These are phyloP conservation scores for Fusarium domesticum DNA, from an alignment of 2,329 filamentous ascomycete genomes.

Conservation along the genomic window DNA sequence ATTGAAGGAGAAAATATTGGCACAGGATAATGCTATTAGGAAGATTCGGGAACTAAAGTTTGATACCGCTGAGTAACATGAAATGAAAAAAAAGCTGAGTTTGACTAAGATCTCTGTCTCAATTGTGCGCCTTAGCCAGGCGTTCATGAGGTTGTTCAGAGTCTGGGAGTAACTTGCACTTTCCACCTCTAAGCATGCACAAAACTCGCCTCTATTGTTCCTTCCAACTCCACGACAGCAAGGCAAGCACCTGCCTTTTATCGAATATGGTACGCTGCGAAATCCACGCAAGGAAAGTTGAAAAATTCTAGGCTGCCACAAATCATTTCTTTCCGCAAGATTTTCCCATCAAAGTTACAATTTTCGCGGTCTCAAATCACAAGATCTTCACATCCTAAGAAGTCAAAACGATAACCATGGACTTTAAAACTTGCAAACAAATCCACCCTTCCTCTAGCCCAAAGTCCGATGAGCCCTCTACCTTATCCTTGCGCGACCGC, in stretches of 20 bases:
- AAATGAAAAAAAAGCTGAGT: too few species aligned
- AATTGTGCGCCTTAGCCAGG: neutral
- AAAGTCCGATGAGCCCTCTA: neutral
- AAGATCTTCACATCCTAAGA: too few species aligned
- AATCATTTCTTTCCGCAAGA: too few species aligned
- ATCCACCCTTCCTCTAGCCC: neutral
- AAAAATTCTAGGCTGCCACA: too few species aligned
- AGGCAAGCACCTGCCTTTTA: neutral
- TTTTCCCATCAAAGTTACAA: too few species aligned
- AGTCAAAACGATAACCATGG: too few species aligned
- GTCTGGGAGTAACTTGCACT: neutral
- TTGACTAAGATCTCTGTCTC: neutral
- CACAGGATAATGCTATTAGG: too few species aligned
- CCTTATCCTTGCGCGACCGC: neutral
- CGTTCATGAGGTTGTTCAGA: neutral
- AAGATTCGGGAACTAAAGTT: neutral
- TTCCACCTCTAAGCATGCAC: neutral
- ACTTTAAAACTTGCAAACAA: neutral
- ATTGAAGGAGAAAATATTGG: conserved; percentile 2
- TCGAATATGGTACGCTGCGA: too few species aligned
- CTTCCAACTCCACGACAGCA: neutral
- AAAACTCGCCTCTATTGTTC: neutral
- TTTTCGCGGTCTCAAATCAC: neutral
- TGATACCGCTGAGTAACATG: too few species aligned
- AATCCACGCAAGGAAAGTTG: too few species aligned